Percentiles rank a stretch among this genome's conserved stretches.
These are phyloP conservation scores for Hericium coralloides DNA, from an alignment of 768 basidiomycete species.

Conservation along the genomic window DNA sequence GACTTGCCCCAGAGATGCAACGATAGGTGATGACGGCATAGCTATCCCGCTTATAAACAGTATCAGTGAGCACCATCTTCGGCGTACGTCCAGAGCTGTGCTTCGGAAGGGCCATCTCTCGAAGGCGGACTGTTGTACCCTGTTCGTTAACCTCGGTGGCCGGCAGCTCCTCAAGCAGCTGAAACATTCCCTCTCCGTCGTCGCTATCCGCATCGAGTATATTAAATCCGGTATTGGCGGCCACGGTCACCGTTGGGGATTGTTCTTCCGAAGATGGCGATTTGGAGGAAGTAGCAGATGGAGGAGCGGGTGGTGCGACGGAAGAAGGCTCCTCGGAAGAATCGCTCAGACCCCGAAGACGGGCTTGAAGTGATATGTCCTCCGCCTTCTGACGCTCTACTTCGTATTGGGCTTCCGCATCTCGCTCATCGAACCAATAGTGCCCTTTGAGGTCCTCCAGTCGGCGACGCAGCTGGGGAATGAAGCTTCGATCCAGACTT, in stretches of 20 bases:
- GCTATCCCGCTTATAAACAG: conserved; percentile 57
- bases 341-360: conserved; percentile 22
- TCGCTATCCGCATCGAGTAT: conserved; percentile 42
- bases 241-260: too few relatives aligned
- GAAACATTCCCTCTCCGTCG: conserved; percentile 59
- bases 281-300: background rate
- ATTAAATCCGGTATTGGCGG: conserved; percentile 20
- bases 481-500: conserved; percentile 19
- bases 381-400: conserved; percentile 45
- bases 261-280: too few relatives aligned
- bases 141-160: conserved; percentile 43
- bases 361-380: conserved; percentile 32
- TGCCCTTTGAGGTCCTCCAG: conserved; percentile 40
- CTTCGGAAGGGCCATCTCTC: conserved; percentile 78
- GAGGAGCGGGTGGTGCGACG: too few relatives aligned
- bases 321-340: background rate
- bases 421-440: conserved; percentile 64
- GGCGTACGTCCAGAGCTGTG: conserved; percentile 79
- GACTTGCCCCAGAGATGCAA: conserved; percentile 57
- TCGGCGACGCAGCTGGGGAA: conserved; percentile 34
- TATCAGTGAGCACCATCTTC: conserved; percentile 60
- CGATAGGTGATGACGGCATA: conserved; percentile 69
- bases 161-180: conserved; percentile 60
- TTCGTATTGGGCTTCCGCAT: conserved; percentile 51
- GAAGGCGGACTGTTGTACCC: conserved; percentile 44